Base-by-base conservation (phyloP, 306 rosid genomes). In the Pterocarpus macrocarpus region DNA sequence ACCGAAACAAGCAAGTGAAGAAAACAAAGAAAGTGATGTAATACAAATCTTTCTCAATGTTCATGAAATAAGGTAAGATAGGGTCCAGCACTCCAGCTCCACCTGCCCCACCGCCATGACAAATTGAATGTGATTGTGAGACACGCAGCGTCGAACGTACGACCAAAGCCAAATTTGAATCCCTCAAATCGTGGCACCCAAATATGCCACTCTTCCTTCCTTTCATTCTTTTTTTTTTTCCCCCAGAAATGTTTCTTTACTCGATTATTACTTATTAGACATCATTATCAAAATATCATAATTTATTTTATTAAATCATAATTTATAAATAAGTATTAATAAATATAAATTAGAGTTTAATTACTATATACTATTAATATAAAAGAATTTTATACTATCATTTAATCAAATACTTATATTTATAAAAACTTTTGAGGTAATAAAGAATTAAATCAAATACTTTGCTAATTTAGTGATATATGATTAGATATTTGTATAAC, bases 111-210 rank as follows among this genome's bases (percentile, higher is more conserved):
- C 58, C 43, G 9, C 33, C 44, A 75, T 69, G 53, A 35, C 58
- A 71, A 36, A 71, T 49, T 80, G 33, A 80, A 71, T 71, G 83
- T 33, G 78, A 59, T 70, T 58, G 53, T 35, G 61, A 68, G 82
- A 57, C 49, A 59, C 77, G 39, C 28, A 22, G 28, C 28, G 28
- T 22, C 28, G 10, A 43, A 3, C 15, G 12, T 71, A 65, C 76
- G n/a, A 71, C 47, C 76, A 57, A n/a, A 62, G 4, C 78, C 36
- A 62, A n/a, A 35, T 82, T 86, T 86, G 77, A 78, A 85, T 72
- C 77, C 77, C 77, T 69, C 63, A 81, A 86, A 86, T 53, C 47
- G 52, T 57, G 90, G 84, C 90, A 84, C 81, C 68, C 58, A 75
- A 76, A 75, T 82, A 70, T 76, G 80, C 75, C 82, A 82, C 56